Conservation (phyloP, 257 asterid species). For the Anisodus acutangulus region DNA sequence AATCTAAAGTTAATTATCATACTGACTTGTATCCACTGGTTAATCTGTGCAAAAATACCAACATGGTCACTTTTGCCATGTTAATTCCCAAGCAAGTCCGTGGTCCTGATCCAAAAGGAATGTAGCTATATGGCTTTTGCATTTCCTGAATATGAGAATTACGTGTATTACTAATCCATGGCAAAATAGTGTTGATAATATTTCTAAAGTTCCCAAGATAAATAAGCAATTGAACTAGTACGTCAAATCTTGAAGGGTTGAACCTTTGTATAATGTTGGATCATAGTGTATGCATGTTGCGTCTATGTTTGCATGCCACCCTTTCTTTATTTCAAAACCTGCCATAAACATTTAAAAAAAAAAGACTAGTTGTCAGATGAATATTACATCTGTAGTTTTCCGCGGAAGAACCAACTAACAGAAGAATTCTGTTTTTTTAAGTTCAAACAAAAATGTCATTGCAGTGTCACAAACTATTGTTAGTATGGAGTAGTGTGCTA, state of each 20-base stretch:
- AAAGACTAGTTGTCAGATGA: not conserved
- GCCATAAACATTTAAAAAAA: constrained; percentile 13
- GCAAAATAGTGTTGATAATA: not conserved
- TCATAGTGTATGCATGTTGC: constrained; percentile 67
- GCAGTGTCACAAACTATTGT: not conserved
- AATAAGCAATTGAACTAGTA: constrained; percentile 27
- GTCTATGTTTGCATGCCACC: constrained; percentile 67
- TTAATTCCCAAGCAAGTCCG: constrained; percentile 70
- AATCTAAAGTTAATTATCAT: not conserved
- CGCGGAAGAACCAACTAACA: not conserved
- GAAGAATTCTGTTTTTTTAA: not conserved
- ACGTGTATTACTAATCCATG: not conserved
- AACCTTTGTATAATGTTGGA: constrained; percentile 49
- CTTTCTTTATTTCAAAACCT: constrained; percentile 67
- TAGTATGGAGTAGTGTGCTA: not conserved
- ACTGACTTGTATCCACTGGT: constrained; percentile 52
- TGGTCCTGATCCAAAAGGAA: constrained; percentile 70
- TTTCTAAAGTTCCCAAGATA: not conserved
- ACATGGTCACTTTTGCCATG: constrained; percentile 65
- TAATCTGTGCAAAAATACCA: constrained; percentile 57
- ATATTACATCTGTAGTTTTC: not conserved
- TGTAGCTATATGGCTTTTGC: constrained; percentile 62
- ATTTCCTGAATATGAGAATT: constrained; percentile 48
- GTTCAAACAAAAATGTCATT: not conserved
- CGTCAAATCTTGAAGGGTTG: constrained; percentile 72